These are phyloP conservation scores for Allium fistulosum DNA, from an alignment of 106 monocot species.

Conservation along the genomic window DNA sequence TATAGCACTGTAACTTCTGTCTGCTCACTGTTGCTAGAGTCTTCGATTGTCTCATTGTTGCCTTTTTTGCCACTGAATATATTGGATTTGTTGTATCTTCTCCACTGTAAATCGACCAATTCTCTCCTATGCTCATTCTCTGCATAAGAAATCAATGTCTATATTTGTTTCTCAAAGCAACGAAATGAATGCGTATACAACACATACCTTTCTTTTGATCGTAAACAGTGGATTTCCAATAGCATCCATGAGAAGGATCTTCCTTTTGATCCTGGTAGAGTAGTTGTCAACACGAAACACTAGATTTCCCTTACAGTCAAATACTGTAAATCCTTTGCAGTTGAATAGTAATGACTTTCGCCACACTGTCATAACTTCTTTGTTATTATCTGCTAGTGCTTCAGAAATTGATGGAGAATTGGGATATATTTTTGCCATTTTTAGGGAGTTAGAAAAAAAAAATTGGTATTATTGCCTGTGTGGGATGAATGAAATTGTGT, in stretches of 20 bases:
- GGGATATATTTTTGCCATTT: neutral
- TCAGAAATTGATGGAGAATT: neutral
- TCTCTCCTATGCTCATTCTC: conserved; percentile 46
- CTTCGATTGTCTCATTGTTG: conserved; percentile 14
- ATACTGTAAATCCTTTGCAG: conserved; percentile 20
- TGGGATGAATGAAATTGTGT: no score
- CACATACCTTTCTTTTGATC: conserved; percentile 11
- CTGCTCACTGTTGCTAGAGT: conserved; percentile 9
- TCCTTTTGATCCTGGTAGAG: conserved; percentile 5
- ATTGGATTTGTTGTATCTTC: conserved; percentile 20
- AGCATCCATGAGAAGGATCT: conserved; percentile 20
- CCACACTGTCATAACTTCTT: conserved; percentile 11
- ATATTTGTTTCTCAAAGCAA: no score
- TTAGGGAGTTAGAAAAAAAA: neutral
- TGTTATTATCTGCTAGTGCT: no score
- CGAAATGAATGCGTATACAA: no score
- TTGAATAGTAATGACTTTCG: conserved; percentile 17
- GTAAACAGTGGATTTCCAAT: conserved; percentile 7
- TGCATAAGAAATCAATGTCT: neutral
- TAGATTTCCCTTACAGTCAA: conserved; percentile 11
- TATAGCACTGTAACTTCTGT: neutral
- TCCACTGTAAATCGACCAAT: conserved; percentile 47
- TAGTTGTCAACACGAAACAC: conserved; percentile 17
- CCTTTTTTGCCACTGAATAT: conserved; percentile 22
- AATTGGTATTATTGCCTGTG: neutral